Evolutionary conservation across 1,284 basidiomycete species (phyloP).

Genomic region (Tylopilus sp.): DNA sequence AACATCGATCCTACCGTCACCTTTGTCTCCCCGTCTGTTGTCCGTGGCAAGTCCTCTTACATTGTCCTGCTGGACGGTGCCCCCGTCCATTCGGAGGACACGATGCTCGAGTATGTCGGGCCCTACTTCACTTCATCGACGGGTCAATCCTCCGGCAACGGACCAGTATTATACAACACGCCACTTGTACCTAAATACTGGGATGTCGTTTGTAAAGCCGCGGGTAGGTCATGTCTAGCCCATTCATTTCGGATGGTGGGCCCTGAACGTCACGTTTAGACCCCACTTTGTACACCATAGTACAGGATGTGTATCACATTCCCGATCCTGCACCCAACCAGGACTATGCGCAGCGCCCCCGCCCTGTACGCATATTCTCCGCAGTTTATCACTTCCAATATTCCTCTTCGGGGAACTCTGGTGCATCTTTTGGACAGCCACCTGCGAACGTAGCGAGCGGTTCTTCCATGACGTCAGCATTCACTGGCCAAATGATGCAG

Average conservation of each 20-base stretch:
- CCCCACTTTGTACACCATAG: constrained; percentile 50
- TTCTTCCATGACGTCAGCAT: constrained; percentile 21
- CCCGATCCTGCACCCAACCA: constrained; percentile 21
- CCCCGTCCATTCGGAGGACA: constrained; percentile 48
- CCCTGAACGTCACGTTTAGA: constrained; percentile 32
- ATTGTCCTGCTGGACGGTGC: constrained; percentile 49
- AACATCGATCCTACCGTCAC: constrained; percentile 63
- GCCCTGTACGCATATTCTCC: constrained; percentile 42
- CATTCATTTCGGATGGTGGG: background rate
- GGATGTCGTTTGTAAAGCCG: constrained; percentile 48
- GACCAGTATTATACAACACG: constrained; percentile 51
- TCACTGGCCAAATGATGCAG: constrained; percentile 9
- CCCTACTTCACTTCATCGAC: constrained; percentile 23
- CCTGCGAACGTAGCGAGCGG: background rate
- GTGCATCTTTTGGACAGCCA: constrained; percentile 5
- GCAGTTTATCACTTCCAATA: constrained; percentile 52
- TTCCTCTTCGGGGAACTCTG: constrained; percentile 13
- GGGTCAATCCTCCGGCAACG: constrained; percentile 31
- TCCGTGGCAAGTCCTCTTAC: constrained; percentile 51
- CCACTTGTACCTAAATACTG: constrained; percentile 58
- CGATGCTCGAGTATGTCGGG: constrained; percentile 40
- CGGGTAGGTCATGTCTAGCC: constrained; percentile 40
- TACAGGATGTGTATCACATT: constrained; percentile 49
- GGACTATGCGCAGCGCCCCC: constrained; percentile 21
- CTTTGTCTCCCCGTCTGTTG: constrained; percentile 44